Evolutionary conservation across 495 filamentous ascomycete species (phyloP).

Genomic region (Trichocladium uniseriatum): DNA sequence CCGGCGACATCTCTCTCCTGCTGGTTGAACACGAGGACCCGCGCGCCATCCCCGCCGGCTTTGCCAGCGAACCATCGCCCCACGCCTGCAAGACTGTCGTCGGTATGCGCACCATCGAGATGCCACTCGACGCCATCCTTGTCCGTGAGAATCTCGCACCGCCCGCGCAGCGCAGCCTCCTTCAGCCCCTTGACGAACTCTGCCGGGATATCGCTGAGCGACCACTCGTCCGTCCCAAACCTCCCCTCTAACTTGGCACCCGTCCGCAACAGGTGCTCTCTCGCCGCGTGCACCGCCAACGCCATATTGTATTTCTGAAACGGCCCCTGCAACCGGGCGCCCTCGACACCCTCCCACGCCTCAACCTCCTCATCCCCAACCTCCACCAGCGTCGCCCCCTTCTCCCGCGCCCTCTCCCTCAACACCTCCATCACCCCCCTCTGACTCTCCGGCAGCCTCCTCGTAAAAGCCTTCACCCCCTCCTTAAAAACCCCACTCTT

Average conservation of each 20-base stretch:
- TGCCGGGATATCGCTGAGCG: slow-evolving; percentile 17
- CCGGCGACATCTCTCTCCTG: slow-evolving; percentile 65
- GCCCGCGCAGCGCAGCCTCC: slow-evolving; percentile 55
- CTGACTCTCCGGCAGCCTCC: slow-evolving; percentile 10
- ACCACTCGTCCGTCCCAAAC: slow-evolving; percentile 11
- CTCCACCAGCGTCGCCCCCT: slow-evolving; percentile 25
- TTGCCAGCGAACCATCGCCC: slow-evolving; percentile 59
- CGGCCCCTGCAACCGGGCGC: slow-evolving; percentile 26
- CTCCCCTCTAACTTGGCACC: slow-evolving; percentile 14
- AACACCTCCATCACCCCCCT: slow-evolving; percentile 32
- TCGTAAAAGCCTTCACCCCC: slow-evolving; percentile 33
- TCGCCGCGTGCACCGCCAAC: slow-evolving; percentile 32
- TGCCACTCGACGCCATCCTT: slow-evolving; percentile 55
- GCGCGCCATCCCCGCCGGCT: slow-evolving; percentile 11
- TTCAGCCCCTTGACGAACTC: slow-evolving; percentile 60
- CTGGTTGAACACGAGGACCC: slow-evolving; percentile 84
- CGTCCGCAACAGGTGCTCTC: slow-evolving; percentile 26
- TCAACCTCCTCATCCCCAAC: slow-evolving; percentile 27
- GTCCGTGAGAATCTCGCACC: slow-evolving; percentile 61
- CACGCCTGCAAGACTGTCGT: slow-evolving; percentile 64
- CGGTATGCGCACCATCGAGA: slow-evolving; percentile 85
- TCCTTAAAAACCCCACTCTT: slow-evolving; percentile 43
- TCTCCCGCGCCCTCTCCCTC: slow-evolving; percentile 30
- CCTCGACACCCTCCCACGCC: slow-evolving; percentile 29
- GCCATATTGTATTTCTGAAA: slow-evolving; percentile 41